Evolutionary conservation across 768 basidiomycete species (phyloP).

Genomic region (Termitomyces sp.): DNA sequence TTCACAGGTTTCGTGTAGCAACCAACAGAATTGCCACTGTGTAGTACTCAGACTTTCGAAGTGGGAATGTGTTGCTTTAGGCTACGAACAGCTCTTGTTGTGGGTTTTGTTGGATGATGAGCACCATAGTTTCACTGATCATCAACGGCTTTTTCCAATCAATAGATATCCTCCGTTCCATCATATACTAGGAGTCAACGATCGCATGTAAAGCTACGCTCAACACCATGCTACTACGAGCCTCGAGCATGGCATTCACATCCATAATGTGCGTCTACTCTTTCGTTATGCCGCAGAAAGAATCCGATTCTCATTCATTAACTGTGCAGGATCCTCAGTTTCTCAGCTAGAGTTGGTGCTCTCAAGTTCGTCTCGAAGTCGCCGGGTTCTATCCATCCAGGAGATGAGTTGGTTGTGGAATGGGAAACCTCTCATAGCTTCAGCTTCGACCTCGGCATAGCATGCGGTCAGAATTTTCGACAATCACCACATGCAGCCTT

Average conservation of each 20-base stretch:
- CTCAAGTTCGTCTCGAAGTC: not conserved
- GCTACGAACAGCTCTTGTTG: not conserved
- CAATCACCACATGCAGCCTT: too few relatives aligned
- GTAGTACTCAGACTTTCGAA: not conserved
- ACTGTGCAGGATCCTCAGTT: not conserved
- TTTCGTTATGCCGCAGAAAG: not conserved
- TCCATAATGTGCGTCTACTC: not conserved
- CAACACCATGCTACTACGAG: not conserved
- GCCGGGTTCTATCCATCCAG: not conserved
- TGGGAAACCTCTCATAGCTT: not conserved
- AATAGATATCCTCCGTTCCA: not conserved
- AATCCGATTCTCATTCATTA: not conserved
- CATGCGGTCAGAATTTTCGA: too few relatives aligned
- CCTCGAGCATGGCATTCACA: not conserved
- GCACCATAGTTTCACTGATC: not conserved
- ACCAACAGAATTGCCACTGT: not conserved
- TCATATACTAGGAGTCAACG: not conserved
- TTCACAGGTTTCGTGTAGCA: not conserved
- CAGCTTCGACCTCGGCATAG: not conserved
- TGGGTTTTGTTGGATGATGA: not conserved
- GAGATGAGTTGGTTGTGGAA: not conserved
- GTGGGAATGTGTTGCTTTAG: too few relatives aligned
- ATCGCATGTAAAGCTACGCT: not conserved
- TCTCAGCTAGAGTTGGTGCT: not conserved
- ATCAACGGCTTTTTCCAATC: not conserved